Percentiles rank a stretch among this genome's conserved stretches.
phyloP scores from a whole-genome alignment of 169 alveolate genomes.

The Plasmodium vivax region DNA sequence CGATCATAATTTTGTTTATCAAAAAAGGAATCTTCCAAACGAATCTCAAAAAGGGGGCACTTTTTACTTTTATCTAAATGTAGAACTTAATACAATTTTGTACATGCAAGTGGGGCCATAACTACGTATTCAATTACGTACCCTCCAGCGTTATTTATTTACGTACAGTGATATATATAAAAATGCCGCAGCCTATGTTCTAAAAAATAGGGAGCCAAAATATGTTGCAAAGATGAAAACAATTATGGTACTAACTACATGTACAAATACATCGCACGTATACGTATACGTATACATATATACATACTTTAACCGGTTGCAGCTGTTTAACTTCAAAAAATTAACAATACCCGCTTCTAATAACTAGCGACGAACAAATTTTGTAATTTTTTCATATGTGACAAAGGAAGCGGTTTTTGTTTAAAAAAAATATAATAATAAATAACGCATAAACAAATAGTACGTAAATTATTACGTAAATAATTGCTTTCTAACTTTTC shows the following conservation, averaged over 20 bases:
- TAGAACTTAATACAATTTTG: not conserved
- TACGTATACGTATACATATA: not conserved
- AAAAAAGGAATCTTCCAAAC: not conserved
- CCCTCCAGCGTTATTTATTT: not conserved
- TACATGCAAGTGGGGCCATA: not conserved
- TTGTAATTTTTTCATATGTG: not conserved
- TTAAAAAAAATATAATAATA: not conserved
- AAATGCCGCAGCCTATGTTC: not conserved
- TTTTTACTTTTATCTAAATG: not conserved
- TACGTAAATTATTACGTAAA: not conserved
- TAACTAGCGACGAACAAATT: not conserved
- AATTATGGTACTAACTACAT: not conserved
- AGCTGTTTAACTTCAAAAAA: not conserved
- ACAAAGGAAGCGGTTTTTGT: not conserved
- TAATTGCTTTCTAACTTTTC: not conserved
- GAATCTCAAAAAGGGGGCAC: not conserved
- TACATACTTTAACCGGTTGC: not conserved
- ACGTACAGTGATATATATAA: not conserved
- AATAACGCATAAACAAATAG: not conserved
- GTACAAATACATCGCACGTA: not conserved
- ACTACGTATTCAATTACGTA: not conserved
- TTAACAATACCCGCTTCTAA: not conserved
- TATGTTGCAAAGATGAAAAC: not conserved
- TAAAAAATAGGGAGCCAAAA: not conserved
- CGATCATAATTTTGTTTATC: not conserved